Conservation (phyloP, 2,329 filamentous ascomycete species). For the Ophiostoma perfectum region DNA sequence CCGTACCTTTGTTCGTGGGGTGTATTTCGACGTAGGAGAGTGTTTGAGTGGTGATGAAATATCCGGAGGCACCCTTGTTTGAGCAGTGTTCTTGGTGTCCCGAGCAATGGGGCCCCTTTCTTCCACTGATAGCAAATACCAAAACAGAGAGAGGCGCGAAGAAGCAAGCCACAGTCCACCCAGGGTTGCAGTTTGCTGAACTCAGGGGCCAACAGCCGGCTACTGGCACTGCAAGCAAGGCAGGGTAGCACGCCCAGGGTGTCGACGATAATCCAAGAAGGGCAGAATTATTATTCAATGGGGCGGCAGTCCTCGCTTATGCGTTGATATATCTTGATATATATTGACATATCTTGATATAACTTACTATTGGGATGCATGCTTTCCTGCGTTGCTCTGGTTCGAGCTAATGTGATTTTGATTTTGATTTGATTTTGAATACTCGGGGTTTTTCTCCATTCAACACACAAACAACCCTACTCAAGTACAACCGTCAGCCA, state of each 20-base stretch:
- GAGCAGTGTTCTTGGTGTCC: not conserved
- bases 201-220: constrained; percentile 14
- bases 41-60: not conserved
- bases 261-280: not conserved
- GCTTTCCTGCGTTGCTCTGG: not conserved
- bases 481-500: too few relatives aligned
- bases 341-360: too few relatives aligned
- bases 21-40: not conserved
- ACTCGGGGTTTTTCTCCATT: not conserved
- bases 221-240: not conserved
- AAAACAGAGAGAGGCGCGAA: not conserved
- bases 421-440: not conserved
- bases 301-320: too few relatives aligned
- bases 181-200: constrained; percentile 10
- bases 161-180: constrained; percentile 14
- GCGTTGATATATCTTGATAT: too few relatives aligned
- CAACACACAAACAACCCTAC: not conserved
- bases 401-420: not conserved
- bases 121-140: constrained; percentile 4
- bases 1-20: too few relatives aligned
- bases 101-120: constrained; percentile 11
- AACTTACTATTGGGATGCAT: not conserved
- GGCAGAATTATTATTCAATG: not conserved
- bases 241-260: not conserved
- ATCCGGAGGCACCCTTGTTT: not conserved